These are phyloP conservation scores for Starmerella ratchasimensis DNA, from an alignment of 805 yeast species.

Conservation along the genomic window DNA sequence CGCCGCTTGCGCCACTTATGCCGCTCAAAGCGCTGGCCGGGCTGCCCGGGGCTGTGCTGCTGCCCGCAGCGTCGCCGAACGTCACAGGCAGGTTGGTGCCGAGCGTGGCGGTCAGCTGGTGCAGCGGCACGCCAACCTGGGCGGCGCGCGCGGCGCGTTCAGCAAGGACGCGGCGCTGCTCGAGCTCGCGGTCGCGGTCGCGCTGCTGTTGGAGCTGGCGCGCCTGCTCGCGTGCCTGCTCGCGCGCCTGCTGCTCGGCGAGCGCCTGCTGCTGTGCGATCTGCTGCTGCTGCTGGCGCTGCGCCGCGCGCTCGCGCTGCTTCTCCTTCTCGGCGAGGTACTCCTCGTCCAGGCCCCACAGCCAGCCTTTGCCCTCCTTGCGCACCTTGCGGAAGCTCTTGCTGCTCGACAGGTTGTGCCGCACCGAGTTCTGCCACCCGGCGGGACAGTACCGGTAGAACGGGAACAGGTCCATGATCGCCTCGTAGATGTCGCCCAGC, in stretches of 20 bases:
- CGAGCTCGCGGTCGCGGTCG: slow-evolving; percentile 19
- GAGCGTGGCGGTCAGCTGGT: slow-evolving; percentile 11
- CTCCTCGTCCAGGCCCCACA: slow-evolving; percentile 84
- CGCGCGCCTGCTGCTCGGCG: slow-evolving; percentile 24
- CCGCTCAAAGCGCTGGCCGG: background rate
- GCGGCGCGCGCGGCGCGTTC: slow-evolving; percentile 18
- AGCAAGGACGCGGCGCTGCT: slow-evolving; percentile 15
- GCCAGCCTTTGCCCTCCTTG: slow-evolving; percentile 86
- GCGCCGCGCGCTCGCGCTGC: slow-evolving; percentile 38
- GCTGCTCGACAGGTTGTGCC: slow-evolving; percentile 77
- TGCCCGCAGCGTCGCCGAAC: background rate
- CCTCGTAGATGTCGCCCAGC: slow-evolving; percentile 69
- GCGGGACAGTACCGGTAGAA: slow-evolving; percentile 87
- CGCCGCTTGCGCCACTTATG: background rate
- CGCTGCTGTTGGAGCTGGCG: slow-evolving; percentile 18
- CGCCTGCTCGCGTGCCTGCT: slow-evolving; percentile 18
- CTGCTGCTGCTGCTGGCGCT: slow-evolving; percentile 22
- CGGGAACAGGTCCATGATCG: slow-evolving; percentile 77
- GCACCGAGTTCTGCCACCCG: slow-evolving; percentile 93
- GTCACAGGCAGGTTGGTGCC: slow-evolving; percentile 3
- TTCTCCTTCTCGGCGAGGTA: slow-evolving; percentile 72
- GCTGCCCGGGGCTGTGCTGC: background rate
- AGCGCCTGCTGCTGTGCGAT: slow-evolving; percentile 22
- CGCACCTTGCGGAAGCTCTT: slow-evolving; percentile 72
- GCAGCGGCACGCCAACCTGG: slow-evolving; percentile 15